Evolutionary conservation across 1,284 basidiomycete species (phyloP).

Genomic region (Boletus austroedulis): DNA sequence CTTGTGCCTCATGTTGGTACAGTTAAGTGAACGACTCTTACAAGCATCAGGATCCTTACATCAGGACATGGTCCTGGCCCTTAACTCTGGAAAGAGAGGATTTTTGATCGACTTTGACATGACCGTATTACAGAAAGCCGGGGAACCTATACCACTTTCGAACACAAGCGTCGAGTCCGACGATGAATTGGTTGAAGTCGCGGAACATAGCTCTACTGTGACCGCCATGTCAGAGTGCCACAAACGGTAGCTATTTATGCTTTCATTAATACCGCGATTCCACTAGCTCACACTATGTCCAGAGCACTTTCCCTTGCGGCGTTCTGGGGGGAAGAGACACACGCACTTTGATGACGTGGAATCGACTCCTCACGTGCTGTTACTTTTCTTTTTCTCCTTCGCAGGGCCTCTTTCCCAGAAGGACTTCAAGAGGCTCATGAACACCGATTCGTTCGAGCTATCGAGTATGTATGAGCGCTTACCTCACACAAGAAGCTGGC

Average conservation of each 20-base stretch:
- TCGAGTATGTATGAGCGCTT: background rate
- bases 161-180: too few species aligned
- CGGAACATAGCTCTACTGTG: background rate
- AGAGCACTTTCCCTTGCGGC: conserved; percentile 11
- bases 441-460: background rate
- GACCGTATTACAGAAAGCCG: conserved; percentile 1
- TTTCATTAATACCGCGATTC: background rate
- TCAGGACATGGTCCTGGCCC: conserved; percentile 16
- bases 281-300: background rate
- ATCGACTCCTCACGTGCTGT: conserved; percentile 16
- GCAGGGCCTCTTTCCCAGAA: too few species aligned
- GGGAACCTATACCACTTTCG: background rate
- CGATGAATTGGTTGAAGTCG: too few species aligned
- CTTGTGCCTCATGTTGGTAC: background rate
- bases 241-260: background rate
- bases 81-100: conserved; percentile 5
- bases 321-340: background rate
- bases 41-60: conserved; percentile 5
- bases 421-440: background rate
- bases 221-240: background rate
- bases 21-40: conserved; percentile 6
- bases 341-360: conserved; percentile 14
- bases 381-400: too few species aligned
- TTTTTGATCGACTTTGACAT: conserved; percentile 8
- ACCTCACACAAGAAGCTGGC: background rate